phyloP scores from a whole-genome alignment of 208 protist genomes.

The Trypanosomatidae sp. region DNA sequence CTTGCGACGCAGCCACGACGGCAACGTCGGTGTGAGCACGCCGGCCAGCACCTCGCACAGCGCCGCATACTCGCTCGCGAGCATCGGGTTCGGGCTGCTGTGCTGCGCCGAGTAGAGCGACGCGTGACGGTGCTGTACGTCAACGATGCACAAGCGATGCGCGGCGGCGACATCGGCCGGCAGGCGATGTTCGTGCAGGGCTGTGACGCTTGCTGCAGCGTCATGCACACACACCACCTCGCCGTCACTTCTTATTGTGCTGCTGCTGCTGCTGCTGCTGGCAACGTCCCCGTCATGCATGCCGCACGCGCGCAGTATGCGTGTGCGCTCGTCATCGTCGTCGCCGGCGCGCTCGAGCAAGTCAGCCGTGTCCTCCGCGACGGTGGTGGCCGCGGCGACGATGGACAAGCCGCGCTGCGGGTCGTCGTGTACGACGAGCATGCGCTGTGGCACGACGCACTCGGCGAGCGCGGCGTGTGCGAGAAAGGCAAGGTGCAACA shows the following conservation, averaged over 20 bases:
- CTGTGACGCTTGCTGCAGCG: background rate
- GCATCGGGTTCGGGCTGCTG: conserved; percentile 65
- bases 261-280: background rate
- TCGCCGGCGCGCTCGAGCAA: conserved; percentile 7
- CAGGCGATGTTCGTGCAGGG: conserved; percentile 21
- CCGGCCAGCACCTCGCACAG: conserved; percentile 22
- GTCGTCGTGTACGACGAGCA: conserved; percentile 50
- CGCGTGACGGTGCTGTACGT: conserved; percentile 30
- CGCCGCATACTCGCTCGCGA: conserved; percentile 31
- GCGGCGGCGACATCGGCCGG: conserved; percentile 32
- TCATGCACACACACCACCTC: background rate
- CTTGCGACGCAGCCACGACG: conserved; percentile 47
- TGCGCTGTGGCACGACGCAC: conserved; percentile 45
- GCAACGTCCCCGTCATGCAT: background rate
- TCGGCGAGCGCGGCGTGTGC: conserved; percentile 39
- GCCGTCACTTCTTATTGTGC: no score
- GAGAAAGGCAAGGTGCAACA: no score
- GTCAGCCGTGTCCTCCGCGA: conserved; percentile 17
- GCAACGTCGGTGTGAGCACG: conserved; percentile 16
- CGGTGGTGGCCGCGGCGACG: conserved; percentile 18
- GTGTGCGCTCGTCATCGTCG: no score
- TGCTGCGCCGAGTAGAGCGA: conserved; percentile 12
- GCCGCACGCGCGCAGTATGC: background rate
- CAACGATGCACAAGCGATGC: conserved; percentile 38
- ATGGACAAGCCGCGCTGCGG: conserved; percentile 23